phyloP scores from a whole-genome alignment of 164 flowering plant species.

The Tetracentron sinense region DNA sequence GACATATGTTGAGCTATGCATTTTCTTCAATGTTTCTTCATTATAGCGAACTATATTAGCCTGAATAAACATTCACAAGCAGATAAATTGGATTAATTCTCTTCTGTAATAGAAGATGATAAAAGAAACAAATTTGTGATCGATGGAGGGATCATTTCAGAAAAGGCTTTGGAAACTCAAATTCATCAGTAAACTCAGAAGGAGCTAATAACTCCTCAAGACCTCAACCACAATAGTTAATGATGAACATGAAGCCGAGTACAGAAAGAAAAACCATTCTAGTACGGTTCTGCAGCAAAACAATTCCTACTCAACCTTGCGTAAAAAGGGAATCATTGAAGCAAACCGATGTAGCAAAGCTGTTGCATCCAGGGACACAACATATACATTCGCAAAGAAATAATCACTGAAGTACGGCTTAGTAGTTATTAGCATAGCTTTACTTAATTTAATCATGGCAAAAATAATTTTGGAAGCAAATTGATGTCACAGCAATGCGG shows the following conservation, averaged over 20 bases:
- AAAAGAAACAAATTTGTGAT: not conserved
- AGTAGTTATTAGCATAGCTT: no score
- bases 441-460: no score
- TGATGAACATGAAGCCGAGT: not conserved
- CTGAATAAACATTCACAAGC: slow-evolving; percentile 37
- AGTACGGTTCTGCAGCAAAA: not conserved
- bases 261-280: not conserved
- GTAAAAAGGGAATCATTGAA: not conserved
- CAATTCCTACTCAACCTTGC: not conserved
- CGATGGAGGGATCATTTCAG: not conserved
- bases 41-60: slow-evolving; percentile 75
- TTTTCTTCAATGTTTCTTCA: slow-evolving; percentile 65
- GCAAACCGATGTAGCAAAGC: not conserved
- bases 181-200: not conserved
- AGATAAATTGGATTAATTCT: slow-evolving; percentile 1
- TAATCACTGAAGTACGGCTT: no score
- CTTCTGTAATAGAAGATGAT: not conserved
- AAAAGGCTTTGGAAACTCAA: not conserved
- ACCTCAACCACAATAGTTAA: not conserved
- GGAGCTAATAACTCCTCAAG: not conserved
- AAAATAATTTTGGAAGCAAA: not conserved
- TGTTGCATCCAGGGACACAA: not conserved
- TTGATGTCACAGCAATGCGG: not conserved
- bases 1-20: slow-evolving; percentile 31
- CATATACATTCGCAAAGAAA: no score